Percentiles rank a stretch among this genome's conserved stretches.
These are phyloP conservation scores for Fusarium sp. DNA, from an alignment of 2,329 filamentous ascomycete species.

Conservation along the genomic window DNA sequence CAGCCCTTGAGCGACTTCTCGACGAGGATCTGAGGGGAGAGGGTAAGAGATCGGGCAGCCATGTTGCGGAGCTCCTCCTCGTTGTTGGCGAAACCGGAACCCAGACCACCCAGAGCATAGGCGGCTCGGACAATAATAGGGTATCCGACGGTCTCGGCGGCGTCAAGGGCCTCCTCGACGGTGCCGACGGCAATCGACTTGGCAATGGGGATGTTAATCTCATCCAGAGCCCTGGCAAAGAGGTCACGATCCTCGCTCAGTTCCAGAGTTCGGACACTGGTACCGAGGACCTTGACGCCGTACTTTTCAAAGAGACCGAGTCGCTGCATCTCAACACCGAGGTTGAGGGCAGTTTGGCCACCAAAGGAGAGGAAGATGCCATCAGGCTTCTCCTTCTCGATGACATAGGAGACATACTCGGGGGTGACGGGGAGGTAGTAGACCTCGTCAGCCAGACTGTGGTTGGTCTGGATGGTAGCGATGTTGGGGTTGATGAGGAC, in stretches of 20 bases:
- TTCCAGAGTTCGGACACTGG: conserved; percentile 93
- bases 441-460: conserved; percentile 94
- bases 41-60: conserved; percentile 89
- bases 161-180: conserved; percentile 90
- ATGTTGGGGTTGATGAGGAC: conserved; percentile 99
- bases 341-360: conserved; percentile 95
- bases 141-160: conserved; percentile 89
- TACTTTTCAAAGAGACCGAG: conserved; percentile 96
- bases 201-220: conserved; percentile 97
- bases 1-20: conserved; percentile 99
- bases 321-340: conserved; percentile 97
- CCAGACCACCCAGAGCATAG: conserved; percentile 94
- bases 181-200: conserved; percentile 94
- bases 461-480: conserved; percentile 97
- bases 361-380: conserved; percentile 98
- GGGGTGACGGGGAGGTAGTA: conserved; percentile 98
- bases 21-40: conserved; percentile 95
- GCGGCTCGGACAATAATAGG: conserved; percentile 98
- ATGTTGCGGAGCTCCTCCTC: conserved; percentile 93
- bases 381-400: conserved; percentile 94
- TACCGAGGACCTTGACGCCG: conserved; percentile 94
- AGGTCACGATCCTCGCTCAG: conserved; percentile 96
- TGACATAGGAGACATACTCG: conserved; percentile 97
- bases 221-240: conserved; percentile 94
- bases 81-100: conserved; percentile 95